Evolutionary conservation across 2,329 filamentous ascomycete genomes (phyloP), one percentile per base, ranked within the genome.

Genomic region (Epichloe coenophiala): DNA sequence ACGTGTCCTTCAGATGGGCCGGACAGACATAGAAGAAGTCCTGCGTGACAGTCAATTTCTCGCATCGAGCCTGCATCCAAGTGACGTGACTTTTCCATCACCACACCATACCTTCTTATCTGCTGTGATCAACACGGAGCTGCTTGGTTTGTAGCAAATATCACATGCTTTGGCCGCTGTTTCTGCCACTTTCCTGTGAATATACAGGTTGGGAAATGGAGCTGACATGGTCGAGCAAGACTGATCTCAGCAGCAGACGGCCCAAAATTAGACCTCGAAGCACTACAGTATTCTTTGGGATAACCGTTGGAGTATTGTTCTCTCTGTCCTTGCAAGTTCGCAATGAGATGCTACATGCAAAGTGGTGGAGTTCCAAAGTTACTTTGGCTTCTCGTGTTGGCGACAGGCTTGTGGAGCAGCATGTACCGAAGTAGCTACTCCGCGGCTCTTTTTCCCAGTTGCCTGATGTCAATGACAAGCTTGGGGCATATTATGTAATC

Each of bases 21-120:
- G 82, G 75, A 60, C 93, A 98, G 43, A 94, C 79, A 64, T 94
- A 96, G 71, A 98, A 97, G 68, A 89, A 94, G 64, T 95, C 89
- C 75, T 67, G 48, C 37, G 8, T 6, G 4, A 3, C 9, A 13
- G 47, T 54, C 33, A 53, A 42, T 23, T 17, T 15, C 40, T 21
- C 27, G n/a, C 27, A 12, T 19, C 15, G 13, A 42, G 19, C 17
- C 40, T 42, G 11, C n/a, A 13, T 12, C 7, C 11, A 13, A 23
- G 19, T 11, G 8, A 19, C 21, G 9, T 42, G 5, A 3, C n/a
- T 21, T 12, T 42, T 9, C 13, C 37, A 17, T 11, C 27, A 15
- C 37, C 19, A 47, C 36, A 27, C 53, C 59, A 56, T 61, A 93
- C 90, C 80, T 91, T 93, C 61, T 88, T 90, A 60, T 94, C 89